A percentile compares a stretch with the other conserved stretches of the same genome.
phyloP scores from a whole-genome alignment of 257 asterid genomes.

The Agastache rugosa region DNA sequence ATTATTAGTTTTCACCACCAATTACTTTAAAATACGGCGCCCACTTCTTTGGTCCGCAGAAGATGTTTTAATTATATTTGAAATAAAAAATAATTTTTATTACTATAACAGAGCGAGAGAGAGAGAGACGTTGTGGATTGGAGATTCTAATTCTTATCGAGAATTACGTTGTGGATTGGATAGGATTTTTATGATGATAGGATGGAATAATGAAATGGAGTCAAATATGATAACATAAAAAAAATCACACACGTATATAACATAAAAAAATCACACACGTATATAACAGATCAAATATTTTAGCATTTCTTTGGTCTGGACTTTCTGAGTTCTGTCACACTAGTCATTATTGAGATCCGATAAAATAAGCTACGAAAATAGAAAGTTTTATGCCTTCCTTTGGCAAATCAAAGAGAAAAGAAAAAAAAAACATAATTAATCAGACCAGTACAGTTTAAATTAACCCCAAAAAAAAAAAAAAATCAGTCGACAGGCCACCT shows the following conservation, averaged over 20 bases:
- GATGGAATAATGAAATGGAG: background rate
- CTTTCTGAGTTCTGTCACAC: constrained; percentile 1
- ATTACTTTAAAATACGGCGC: background rate
- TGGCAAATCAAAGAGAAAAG: background rate
- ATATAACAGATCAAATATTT: constrained; percentile 12
- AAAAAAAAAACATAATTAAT: background rate
- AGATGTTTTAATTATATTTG: background rate
- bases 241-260: background rate
- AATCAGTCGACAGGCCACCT: background rate
- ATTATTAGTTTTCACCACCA: background rate
- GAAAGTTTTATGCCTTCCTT: background rate
- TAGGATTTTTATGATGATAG: background rate
- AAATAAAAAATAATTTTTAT: background rate
- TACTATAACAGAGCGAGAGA: background rate
- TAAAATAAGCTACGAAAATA: background rate
- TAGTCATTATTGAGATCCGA: background rate
- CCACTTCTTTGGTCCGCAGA: background rate
- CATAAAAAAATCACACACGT: background rate
- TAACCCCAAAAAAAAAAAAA: too few relatives aligned
- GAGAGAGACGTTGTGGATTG: background rate
- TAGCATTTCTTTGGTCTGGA: background rate
- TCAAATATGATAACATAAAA: background rate
- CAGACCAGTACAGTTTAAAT: too few relatives aligned
- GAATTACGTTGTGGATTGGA: background rate
- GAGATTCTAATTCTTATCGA: background rate